These are phyloP conservation scores for Boletus rex-veris DNA, from an alignment of 768 basidiomycete species.

Conservation along the genomic window DNA sequence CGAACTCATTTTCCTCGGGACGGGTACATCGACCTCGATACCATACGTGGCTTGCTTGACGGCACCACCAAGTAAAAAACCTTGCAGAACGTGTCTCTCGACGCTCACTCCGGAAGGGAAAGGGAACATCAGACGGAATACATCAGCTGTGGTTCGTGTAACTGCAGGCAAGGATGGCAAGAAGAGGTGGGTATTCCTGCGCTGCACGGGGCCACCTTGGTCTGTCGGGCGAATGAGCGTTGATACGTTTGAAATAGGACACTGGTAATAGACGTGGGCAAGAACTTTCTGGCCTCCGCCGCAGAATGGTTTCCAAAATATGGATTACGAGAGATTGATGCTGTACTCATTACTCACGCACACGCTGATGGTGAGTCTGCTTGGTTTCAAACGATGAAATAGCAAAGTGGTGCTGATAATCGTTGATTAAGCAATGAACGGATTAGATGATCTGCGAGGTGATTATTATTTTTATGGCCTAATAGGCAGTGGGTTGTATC, in stretches of 20 bases:
- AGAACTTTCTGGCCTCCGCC: slow-evolving; percentile 67
- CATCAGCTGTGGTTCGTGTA: slow-evolving; percentile 63
- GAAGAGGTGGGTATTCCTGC: slow-evolving; percentile 43
- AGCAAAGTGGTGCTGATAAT: slow-evolving; percentile 1
- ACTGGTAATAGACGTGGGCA: slow-evolving; percentile 80
- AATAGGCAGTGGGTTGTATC: neutral
- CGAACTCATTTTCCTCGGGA: slow-evolving; percentile 81
- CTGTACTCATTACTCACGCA: slow-evolving; percentile 80
- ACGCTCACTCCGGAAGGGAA: slow-evolving; percentile 66
- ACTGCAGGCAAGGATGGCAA: slow-evolving; percentile 34
- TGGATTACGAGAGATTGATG: slow-evolving; percentile 67
- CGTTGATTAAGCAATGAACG: slow-evolving; percentile 67
- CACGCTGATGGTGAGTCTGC: slow-evolving; percentile 66
- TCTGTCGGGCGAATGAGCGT: neutral
- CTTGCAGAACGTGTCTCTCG: slow-evolving; percentile 66
- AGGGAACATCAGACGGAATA: slow-evolving; percentile 85
- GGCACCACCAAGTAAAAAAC: slow-evolving; percentile 45
- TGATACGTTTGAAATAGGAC: slow-evolving; percentile 44
- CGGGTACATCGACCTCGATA: slow-evolving; percentile 73
- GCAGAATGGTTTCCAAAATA: slow-evolving; percentile 66
- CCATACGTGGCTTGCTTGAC: slow-evolving; percentile 77
- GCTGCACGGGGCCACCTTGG: neutral
- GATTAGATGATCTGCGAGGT: slow-evolving; percentile 87
- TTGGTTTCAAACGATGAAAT: neutral
- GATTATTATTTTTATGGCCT: slow-evolving; percentile 12